Base-by-base conservation (phyloP, 495 filamentous ascomycete species). In the Penicillium longicatenatum region DNA sequence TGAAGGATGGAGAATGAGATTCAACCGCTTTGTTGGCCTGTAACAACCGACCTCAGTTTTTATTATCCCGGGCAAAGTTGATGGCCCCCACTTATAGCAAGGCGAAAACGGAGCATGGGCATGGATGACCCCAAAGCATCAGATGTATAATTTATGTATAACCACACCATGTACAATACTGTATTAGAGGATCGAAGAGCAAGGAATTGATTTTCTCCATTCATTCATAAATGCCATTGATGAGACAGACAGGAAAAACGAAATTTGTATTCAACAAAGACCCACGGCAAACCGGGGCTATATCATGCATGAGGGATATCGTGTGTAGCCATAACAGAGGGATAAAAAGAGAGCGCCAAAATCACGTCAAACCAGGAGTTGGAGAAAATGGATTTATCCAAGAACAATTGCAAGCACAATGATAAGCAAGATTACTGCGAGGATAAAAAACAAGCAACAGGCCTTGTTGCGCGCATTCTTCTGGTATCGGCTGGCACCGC, bases 381-480 rank as follows among this genome's bases (percentile, higher is more conserved):
- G 50, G 47, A 44, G 41, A n/a, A 47, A 57, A 35, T 14, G 52
- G 49, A 29, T 63, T 58, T 74, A 79, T 61, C 88, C 88, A 61
- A 93, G 66, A 54, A 86, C 82, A 43, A 91, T 89, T 17, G 95
- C 94, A 57, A 98, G 75, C 45, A 99, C 77, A 30, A 99, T 87
- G 54, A 99, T 89, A 10, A 88, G 84, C 59, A 97, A 71, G 52
- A 99, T 92, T 24, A 98, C 82, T 10, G 88, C 89, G 70, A 99
- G 69, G 49, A 99, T 91, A n/a, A 99, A 68, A 57, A 99, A 71
- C 70, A 99, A 79, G 67, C 92, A 96, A 68, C 93, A 98, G 22
- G 89, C 90, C 77, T 93, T 96, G 71, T 88, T 91, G 62, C 94
- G 79, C 22, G 94, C 94, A 61, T 87, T 90, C 82, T 90, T 96